Conservation (phyloP, 345 rosid species). For the Rhodomyrtus tomentosa region DNA sequence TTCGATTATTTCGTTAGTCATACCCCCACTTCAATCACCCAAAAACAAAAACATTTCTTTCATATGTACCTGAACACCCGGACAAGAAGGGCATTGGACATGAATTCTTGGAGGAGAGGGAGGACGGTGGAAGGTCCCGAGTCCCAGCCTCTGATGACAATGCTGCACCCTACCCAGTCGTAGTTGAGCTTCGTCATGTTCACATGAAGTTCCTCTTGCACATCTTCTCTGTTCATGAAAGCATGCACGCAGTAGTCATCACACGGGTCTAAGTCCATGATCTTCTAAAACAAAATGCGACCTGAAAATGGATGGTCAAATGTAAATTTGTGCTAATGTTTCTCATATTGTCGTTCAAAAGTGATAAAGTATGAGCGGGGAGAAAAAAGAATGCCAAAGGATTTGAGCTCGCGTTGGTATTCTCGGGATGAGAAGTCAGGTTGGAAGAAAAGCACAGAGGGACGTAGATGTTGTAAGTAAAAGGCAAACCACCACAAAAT, state of each 20-base stretch:
- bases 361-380: background rate
- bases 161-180: slow-evolving; percentile 70
- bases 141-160: slow-evolving; percentile 27
- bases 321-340: background rate
- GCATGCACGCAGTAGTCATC: slow-evolving; percentile 46
- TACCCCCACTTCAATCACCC: background rate
- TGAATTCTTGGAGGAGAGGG: slow-evolving; percentile 45
- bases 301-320: background rate
- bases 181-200: slow-evolving; percentile 54
- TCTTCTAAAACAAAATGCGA: background rate
- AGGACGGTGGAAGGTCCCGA: slow-evolving; percentile 61
- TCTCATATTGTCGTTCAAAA: background rate
- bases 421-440: slow-evolving; percentile 43
- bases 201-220: slow-evolving; percentile 74
- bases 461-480: slow-evolving; percentile 75
- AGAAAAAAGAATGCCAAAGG: background rate
- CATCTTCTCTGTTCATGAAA: slow-evolving; percentile 57
- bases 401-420: slow-evolving; percentile 7
- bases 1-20: background rate
- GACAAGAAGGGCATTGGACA: slow-evolving; percentile 44
- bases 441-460: slow-evolving; percentile 37
- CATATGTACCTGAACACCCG: slow-evolving; percentile 53
- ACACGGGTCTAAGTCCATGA: slow-evolving; percentile 51
- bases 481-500: too few relatives aligned
- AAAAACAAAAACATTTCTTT: background rate